Conservation (phyloP, 805 yeast species). For the Cyberlindnera maritima region DNA sequence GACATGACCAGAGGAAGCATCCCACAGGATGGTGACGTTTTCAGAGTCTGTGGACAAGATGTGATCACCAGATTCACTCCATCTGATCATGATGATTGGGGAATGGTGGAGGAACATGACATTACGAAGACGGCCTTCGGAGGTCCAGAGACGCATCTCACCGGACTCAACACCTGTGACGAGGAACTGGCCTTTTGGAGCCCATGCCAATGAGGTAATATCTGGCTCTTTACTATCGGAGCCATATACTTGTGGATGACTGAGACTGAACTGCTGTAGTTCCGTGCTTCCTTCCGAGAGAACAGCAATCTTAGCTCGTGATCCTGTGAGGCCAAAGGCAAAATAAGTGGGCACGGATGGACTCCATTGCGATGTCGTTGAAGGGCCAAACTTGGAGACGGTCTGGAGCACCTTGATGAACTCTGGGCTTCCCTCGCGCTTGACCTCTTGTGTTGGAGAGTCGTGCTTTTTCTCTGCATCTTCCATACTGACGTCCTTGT, state of each 20-base stretch:
- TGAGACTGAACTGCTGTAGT: slow-evolving; percentile 18
- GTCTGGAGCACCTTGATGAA: slow-evolving; percentile 39
- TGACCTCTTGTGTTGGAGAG: neutral
- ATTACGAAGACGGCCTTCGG: slow-evolving; percentile 62
- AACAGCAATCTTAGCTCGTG: slow-evolving; percentile 44
- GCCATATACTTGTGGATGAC: slow-evolving; percentile 33
- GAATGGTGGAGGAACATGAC: slow-evolving; percentile 50
- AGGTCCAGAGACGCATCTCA: slow-evolving; percentile 75
- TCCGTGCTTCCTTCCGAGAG: slow-evolving; percentile 21
- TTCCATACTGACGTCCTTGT: slow-evolving; percentile 7
- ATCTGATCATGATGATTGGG: slow-evolving; percentile 53
- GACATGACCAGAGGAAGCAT: slow-evolving; percentile 50
- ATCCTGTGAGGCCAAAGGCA: slow-evolving; percentile 53
- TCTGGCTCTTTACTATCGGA: slow-evolving; percentile 17
- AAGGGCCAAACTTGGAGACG: slow-evolving; percentile 37
- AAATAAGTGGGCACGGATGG: slow-evolving; percentile 44
- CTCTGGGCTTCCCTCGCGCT: slow-evolving; percentile 21
- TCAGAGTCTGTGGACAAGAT: slow-evolving; percentile 59
- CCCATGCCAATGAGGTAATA: slow-evolving; percentile 51
- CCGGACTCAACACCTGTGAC: slow-evolving; percentile 69
- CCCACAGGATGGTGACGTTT: slow-evolving; percentile 63
- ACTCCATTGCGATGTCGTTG: slow-evolving; percentile 54
- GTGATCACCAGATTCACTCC: slow-evolving; percentile 58
- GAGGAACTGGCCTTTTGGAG: slow-evolving; percentile 58
- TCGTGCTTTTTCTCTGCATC: neutral